These are phyloP conservation scores for Mucor circinelloides DNA, from an alignment of 371 early-diverging fungal genomes.

Conservation along the genomic window DNA sequence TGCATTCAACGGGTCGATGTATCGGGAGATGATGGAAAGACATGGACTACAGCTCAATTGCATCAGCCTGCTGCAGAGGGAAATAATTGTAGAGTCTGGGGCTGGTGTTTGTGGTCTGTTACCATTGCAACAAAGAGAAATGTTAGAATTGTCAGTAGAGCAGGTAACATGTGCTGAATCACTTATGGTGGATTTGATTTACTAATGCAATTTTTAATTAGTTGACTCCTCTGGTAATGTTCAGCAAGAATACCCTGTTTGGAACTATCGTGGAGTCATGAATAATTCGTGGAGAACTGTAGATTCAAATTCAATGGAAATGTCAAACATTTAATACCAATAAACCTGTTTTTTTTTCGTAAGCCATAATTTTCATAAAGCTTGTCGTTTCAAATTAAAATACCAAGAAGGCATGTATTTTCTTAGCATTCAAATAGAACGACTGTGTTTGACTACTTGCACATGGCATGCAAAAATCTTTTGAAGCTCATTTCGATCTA, in stretches of 20 bases:
- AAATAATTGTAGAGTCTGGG: constrained; percentile 54
- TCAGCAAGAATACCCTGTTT: constrained; percentile 77
- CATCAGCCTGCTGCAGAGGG: constrained; percentile 36
- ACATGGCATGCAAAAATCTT: too few species aligned
- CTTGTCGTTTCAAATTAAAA: neutral
- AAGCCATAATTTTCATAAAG: neutral
- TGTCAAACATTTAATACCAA: constrained; percentile 6
- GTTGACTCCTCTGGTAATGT: constrained; percentile 77
- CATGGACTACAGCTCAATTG: constrained; percentile 70
- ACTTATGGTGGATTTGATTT: neutral
- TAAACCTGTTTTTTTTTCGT: neutral
- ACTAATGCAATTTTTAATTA: constrained; percentile 9
- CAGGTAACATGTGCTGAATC: constrained; percentile 47
- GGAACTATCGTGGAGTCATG: constrained; percentile 88
- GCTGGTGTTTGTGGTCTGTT: constrained; percentile 81
- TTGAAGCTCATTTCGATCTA: too few species aligned
- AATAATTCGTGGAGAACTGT: constrained; percentile 70
- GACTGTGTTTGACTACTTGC: too few species aligned
- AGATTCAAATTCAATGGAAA: constrained; percentile 18
- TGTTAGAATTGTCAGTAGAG: constrained; percentile 64
- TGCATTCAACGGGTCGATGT: constrained; percentile 83
- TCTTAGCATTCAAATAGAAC: too few species aligned
- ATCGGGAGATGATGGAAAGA: constrained; percentile 79
- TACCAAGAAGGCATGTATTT: neutral
- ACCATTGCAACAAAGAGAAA: constrained; percentile 32